These are phyloP conservation scores for Talaromyces thailandensis DNA, from an alignment of 495 filamentous ascomycete genomes.

Conservation along the genomic window DNA sequence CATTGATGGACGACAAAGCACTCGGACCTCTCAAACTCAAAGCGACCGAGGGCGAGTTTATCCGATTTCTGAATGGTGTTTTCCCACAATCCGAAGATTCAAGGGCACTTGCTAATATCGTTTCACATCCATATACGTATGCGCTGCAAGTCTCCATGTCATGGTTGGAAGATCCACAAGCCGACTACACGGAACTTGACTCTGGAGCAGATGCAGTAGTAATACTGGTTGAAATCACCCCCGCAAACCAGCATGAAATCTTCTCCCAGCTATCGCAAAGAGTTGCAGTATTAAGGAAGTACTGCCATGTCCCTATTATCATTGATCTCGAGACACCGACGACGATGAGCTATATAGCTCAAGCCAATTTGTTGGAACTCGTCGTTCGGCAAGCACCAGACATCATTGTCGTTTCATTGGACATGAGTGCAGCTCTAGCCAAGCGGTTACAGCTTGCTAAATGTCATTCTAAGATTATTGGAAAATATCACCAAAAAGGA, in stretches of 20 bases:
- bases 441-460: background rate
- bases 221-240: conserved; percentile 37
- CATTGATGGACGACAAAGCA: background rate
- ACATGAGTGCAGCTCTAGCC: background rate
- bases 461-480: background rate
- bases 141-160: conserved; percentile 45
- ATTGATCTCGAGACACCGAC: conserved; percentile 8
- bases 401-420: conserved; percentile 10
- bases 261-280: background rate
- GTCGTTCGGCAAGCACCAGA: conserved; percentile 17
- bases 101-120: background rate
- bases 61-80: conserved; percentile 15
- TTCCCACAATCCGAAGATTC: conserved; percentile 20
- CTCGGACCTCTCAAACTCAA: conserved; percentile 27
- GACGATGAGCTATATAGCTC: background rate
- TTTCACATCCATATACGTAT: conserved; percentile 38
- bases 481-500: background rate
- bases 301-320: conserved; percentile 16
- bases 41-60: conserved; percentile 21
- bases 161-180: conserved; percentile 32
- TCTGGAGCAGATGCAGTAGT: conserved; percentile 53
- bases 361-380: conserved; percentile 6
- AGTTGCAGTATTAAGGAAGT: conserved; percentile 12
- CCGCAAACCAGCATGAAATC: conserved; percentile 8
- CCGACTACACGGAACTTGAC: conserved; percentile 50